Evolutionary conservation across 768 basidiomycete species (phyloP), one percentile per base, ranked within the genome.

Genomic region (Serendipita indica): DNA sequence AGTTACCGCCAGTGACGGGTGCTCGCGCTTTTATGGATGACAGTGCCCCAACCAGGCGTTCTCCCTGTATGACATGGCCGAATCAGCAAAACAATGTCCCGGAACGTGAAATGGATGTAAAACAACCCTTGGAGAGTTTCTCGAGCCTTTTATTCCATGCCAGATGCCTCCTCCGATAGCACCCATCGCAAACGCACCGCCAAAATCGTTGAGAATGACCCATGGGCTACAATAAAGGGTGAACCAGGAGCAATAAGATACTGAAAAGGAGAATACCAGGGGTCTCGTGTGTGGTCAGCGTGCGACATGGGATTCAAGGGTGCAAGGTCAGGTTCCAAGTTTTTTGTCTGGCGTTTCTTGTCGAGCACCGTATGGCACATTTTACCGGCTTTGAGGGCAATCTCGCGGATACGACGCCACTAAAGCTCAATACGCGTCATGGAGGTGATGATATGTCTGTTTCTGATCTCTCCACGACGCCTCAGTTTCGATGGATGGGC

Each of bases 161-260:
- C 94, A 98, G 67, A 97, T 90, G 63, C 88, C 91, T 67, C 94
- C 94, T 66, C 94, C 94, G 58, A 98, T 84, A 33, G 92, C 90
- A 69, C 93, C 93, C 93, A 97, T 97, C 16, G 93, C 81, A 72
- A 96, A 94, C 12, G 93, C 92, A 62, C 91, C 93, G 61, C 94
- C 93, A 71, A 93, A 94, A 75, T 98, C 94, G 76, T 89, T 96
- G 65, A 97, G 83, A 69, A 97, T 87, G 57, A 97, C 93, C 90
- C 92, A 97, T 66, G 94, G 94, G 73, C 94, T 97, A 66, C 2
- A 4, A 6, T 13, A 13, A 30, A 37, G 33, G 16, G 37, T 16
- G 39, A 52, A 12, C 4, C 34, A 52, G 33, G 35, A 60, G 16
- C 32, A 52, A 4, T 5, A 39, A 49, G 34, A 35, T 60, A 22